These are phyloP conservation scores for Aeschynomene evenia DNA, from an alignment of 306 rosid species.

Conservation along the genomic window DNA sequence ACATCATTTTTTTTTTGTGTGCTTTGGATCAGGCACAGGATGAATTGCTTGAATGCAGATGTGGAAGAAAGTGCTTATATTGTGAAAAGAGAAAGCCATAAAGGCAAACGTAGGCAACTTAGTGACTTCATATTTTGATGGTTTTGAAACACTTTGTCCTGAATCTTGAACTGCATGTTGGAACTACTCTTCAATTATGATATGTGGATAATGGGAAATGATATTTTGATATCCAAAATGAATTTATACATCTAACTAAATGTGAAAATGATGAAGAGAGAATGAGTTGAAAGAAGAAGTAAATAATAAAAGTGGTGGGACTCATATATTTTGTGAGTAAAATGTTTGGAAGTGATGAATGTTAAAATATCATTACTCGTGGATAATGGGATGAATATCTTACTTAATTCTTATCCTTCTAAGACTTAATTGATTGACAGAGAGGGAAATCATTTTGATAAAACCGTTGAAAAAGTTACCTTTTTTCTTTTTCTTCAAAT, in stretches of 20 bases:
- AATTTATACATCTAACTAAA: too few relatives aligned
- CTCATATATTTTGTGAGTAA: too few relatives aligned
- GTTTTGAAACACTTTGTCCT: constrained; percentile 20
- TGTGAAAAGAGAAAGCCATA: constrained; percentile 36
- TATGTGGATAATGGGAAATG: constrained; percentile 6
- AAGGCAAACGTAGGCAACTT: constrained; percentile 42
- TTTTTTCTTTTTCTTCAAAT: too few relatives aligned
- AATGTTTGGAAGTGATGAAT: too few relatives aligned
- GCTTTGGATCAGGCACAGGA: constrained; percentile 67
- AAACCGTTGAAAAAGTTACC: too few relatives aligned
- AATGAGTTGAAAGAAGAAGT: too few relatives aligned
- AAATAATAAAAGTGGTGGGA: too few relatives aligned
- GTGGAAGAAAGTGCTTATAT: constrained; percentile 65
- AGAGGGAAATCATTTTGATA: too few relatives aligned
- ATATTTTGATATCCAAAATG: too few relatives aligned
- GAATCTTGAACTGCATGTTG: not conserved
- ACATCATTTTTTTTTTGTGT: constrained; percentile 20
- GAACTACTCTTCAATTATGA: not conserved
- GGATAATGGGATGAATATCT: constrained; percentile 4
- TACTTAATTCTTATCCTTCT: constrained; percentile 2
- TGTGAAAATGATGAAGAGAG: too few relatives aligned
- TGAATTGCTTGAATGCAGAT: constrained; percentile 78
- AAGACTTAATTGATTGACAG: too few relatives aligned
- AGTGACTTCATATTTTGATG: constrained; percentile 81
- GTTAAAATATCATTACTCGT: too few relatives aligned